Evolutionary conservation across 352 stramenopile species (phyloP).

Genomic region (Phytophthora pinifolia): DNA sequence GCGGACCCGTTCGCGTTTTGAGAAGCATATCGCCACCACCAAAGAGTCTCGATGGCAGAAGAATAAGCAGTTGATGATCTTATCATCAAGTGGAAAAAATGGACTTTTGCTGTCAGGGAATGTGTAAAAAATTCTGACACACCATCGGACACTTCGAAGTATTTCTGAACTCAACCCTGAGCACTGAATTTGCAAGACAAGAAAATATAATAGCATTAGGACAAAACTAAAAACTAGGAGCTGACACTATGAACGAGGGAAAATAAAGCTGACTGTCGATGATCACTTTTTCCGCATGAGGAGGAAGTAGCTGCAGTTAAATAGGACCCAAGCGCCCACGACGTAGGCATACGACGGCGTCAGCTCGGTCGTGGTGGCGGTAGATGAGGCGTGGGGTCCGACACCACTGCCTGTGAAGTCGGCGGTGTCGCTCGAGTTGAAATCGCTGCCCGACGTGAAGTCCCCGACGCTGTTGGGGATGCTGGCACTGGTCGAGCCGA

Average conservation of each 20-base stretch:
- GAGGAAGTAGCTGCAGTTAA: slow-evolving; percentile 54
- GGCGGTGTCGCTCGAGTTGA: slow-evolving; percentile 23
- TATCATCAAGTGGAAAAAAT: slow-evolving; percentile 15
- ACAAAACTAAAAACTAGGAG: slow-evolving; percentile 24
- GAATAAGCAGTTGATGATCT: too few relatives aligned
- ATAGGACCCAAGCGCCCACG: slow-evolving; percentile 38
- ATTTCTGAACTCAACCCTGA: too few relatives aligned
- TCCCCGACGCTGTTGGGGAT: slow-evolving; percentile 19
- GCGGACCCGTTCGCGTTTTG: slow-evolving; percentile 15
- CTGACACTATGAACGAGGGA: slow-evolving; percentile 26
- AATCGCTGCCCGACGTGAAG: slow-evolving; percentile 13
- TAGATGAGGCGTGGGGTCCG: slow-evolving; percentile 30
- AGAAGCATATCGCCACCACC: slow-evolving; percentile 11
- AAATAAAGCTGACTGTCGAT: slow-evolving; percentile 21
- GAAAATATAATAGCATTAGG: slow-evolving; percentile 25
- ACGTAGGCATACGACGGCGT: slow-evolving; percentile 41
- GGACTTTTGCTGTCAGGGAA: too few relatives aligned
- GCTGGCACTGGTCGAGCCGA: neutral
- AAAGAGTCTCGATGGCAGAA: slow-evolving; percentile 19
- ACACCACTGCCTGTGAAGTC: slow-evolving; percentile 26
- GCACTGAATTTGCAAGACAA: slow-evolving; percentile 19
- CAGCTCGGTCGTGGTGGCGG: slow-evolving; percentile 34
- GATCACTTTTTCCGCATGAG: slow-evolving; percentile 48
- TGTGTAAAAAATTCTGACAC: too few relatives aligned
- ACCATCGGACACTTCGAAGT: too few relatives aligned